phyloP scores from a whole-genome alignment of 1,139 yeast species.

The Kurtzmaniella quercitrusa region DNA sequence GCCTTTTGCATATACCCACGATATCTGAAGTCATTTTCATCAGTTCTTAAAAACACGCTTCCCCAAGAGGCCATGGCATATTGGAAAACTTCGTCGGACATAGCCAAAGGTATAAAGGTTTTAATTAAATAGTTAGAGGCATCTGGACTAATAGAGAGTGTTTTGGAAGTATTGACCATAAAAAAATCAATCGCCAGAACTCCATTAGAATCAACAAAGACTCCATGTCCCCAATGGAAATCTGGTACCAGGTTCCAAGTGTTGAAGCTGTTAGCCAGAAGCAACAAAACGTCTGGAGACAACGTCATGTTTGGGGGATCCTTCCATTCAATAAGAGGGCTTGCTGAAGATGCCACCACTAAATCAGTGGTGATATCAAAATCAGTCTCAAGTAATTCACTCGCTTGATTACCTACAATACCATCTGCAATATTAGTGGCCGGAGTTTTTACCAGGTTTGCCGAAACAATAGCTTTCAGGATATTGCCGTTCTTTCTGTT shows the following conservation, averaged over 20 bases:
- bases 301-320: neutral
- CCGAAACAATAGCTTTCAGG: too few species aligned
- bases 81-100: neutral
- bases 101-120: neutral
- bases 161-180: neutral
- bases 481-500: neutral
- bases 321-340: neutral
- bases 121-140: constrained; percentile 1
- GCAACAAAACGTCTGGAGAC: neutral
- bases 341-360: neutral
- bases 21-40: neutral
- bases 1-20: neutral
- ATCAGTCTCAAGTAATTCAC: neutral
- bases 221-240: neutral
- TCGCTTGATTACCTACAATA: neutral
- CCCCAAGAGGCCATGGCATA: neutral
- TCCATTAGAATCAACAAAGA: neutral
- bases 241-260: neutral
- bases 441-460: too few species aligned
- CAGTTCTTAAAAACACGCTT: neutral
- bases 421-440: neutral
- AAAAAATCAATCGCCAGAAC: neutral
- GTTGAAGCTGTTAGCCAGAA: neutral
- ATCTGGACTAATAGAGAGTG: neutral
- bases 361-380: neutral